Evolutionary conservation across 768 basidiomycete genomes (phyloP).

Genomic region (Dentipellis sp.): DNA sequence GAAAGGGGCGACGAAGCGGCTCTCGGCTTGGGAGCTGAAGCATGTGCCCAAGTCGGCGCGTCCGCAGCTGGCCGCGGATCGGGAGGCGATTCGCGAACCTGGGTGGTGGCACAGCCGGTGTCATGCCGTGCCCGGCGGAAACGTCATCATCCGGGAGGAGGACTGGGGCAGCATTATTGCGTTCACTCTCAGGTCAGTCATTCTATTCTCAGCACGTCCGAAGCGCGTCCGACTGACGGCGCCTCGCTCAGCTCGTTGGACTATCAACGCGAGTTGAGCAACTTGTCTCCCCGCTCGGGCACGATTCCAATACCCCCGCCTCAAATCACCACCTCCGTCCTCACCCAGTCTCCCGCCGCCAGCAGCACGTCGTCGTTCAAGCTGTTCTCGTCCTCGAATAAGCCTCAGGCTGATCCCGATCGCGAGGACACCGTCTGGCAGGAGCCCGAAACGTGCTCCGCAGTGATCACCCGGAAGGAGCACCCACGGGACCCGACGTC

Average conservation of each 20-base stretch:
- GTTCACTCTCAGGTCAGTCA: constrained; percentile 57
- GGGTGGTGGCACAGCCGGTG: constrained; percentile 56
- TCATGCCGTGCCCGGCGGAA: constrained; percentile 59
- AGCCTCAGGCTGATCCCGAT: constrained; percentile 45
- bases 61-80: constrained; percentile 6
- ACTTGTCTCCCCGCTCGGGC: constrained; percentile 14
- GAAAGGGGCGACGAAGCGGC: constrained; percentile 41
- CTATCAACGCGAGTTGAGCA: constrained; percentile 36
- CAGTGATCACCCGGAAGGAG: constrained; percentile 53
- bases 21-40: constrained; percentile 58
- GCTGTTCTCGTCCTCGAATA: constrained; percentile 34
- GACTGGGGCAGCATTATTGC: constrained; percentile 78
- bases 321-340: background rate
- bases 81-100: constrained; percentile 33
- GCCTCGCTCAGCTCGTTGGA: constrained; percentile 39
- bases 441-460: constrained; percentile 51
- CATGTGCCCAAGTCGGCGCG: constrained; percentile 33
- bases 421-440: constrained; percentile 48
- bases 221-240: no score
- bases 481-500: constrained; percentile 52
- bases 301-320: background rate
- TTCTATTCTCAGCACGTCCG: no score
- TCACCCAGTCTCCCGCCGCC: constrained; percentile 17
- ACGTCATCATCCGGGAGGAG: constrained; percentile 56
- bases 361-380: constrained; percentile 32